Evolutionary conservation across 1,284 basidiomycete species (phyloP).

Genomic region (Rugosomyces carneus): DNA sequence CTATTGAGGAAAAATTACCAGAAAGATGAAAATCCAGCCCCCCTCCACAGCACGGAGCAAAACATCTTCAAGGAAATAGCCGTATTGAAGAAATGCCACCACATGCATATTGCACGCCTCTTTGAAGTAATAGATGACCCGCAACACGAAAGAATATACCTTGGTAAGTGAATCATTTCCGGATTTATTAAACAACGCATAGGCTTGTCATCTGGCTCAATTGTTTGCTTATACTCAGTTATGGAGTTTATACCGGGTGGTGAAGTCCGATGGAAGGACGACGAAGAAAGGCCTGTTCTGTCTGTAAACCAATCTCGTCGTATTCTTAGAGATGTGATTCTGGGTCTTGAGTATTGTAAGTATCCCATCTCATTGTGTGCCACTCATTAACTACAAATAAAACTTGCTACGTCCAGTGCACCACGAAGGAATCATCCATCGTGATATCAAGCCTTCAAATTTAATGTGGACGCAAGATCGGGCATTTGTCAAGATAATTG

Average conservation of each 20-base stretch:
- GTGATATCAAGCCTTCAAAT: constrained; percentile 99
- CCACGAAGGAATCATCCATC: constrained; percentile 96
- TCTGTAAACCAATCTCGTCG: constrained; percentile 79
- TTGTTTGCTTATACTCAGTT: constrained; percentile 40
- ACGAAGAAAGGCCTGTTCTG: constrained; percentile 63
- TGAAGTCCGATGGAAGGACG: constrained; percentile 84
- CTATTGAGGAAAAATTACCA: constrained; percentile 31
- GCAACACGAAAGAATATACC: constrained; percentile 74
- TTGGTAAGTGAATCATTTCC: constrained; percentile 48
- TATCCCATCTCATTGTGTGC: constrained; percentile 16
- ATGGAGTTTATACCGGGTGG: constrained; percentile 96
- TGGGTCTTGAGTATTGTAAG: constrained; percentile 91
- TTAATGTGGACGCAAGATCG: constrained; percentile 85
- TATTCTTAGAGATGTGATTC: constrained; percentile 88
- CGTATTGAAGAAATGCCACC: constrained; percentile 80
- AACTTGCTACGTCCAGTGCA: constrained; percentile 58
- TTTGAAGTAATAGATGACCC: constrained; percentile 87
- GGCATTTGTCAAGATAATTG: constrained; percentile 89
- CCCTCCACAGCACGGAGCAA: constrained; percentile 31
- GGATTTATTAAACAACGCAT: background rate
- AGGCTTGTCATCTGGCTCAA: constrained; percentile 2
- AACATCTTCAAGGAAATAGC: constrained; percentile 74
- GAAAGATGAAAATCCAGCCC: constrained; percentile 14
- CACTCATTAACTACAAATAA: background rate
- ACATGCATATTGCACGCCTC: constrained; percentile 76